phyloP scores from a whole-genome alignment of 352 stramenopile species.

The Globisporangium ultimum region DNA sequence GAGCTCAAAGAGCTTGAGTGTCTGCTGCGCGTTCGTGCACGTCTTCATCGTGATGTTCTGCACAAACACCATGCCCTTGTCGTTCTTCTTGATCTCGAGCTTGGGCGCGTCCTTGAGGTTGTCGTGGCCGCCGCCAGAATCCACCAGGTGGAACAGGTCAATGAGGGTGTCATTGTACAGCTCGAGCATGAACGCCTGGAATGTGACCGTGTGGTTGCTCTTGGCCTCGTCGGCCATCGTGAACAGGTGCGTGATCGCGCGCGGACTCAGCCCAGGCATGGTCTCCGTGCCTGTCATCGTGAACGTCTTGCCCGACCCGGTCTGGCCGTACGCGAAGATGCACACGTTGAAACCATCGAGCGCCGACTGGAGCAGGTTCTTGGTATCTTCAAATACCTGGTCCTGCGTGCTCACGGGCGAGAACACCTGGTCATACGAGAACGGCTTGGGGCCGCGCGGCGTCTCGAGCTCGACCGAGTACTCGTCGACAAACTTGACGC shows the following conservation, averaged over 20 bases:
- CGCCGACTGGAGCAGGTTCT: conserved; percentile 87
- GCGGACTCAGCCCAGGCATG: conserved; percentile 80
- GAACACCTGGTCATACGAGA: conserved; percentile 90
- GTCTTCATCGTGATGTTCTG: conserved; percentile 82
- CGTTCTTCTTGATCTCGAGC: conserved; percentile 93
- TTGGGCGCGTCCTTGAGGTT: conserved; percentile 49
- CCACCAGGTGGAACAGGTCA: conserved; percentile 85
- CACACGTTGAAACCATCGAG: conserved; percentile 92
- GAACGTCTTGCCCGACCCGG: conserved; percentile 91
- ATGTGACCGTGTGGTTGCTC: conserved; percentile 57
- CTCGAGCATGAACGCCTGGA: conserved; percentile 90
- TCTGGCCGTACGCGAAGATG: conserved; percentile 94
- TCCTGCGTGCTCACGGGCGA: conserved; percentile 67
- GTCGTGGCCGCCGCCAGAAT: conserved; percentile 38
- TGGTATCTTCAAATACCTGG: conserved; percentile 92
- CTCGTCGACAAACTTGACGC: conserved; percentile 75
- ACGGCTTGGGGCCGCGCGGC: conserved; percentile 78
- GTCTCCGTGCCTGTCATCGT: conserved; percentile 87
- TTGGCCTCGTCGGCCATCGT: conserved; percentile 47
- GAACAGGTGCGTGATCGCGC: conserved; percentile 88
- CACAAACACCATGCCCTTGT: conserved; percentile 91
- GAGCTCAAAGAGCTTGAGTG: conserved; percentile 80
- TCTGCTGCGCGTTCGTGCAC: conserved; percentile 64
- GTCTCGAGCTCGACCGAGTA: conserved; percentile 85
- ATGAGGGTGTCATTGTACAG: conserved; percentile 92